Conservation (phyloP, 495 filamentous ascomycete genomes). For the Aspergillus carlsbadensis region DNA sequence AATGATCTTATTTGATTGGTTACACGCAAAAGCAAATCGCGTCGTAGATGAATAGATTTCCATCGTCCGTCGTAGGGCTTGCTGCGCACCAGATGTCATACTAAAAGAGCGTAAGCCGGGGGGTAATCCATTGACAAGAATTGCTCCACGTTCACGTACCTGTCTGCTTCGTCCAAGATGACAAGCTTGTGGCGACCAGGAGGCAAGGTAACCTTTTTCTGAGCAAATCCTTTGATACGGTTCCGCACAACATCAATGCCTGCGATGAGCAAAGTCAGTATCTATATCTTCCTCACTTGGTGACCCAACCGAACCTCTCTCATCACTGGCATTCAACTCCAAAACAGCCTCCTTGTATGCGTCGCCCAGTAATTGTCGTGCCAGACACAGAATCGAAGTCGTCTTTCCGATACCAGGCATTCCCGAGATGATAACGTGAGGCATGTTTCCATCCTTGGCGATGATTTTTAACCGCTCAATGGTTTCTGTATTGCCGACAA, state of each 20-base stretch:
- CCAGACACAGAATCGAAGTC: constrained; percentile 90
- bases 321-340: constrained; percentile 94
- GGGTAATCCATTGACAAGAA: not conserved
- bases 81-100: constrained; percentile 96
- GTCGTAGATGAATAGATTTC: constrained; percentile 98
- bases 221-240: constrained; percentile 96
- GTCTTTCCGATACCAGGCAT: constrained; percentile 99
- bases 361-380: constrained; percentile 86
- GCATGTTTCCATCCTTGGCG: constrained; percentile 98
- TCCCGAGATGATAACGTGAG: constrained; percentile 97
- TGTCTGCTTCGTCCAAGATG: constrained; percentile 96
- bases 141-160: constrained; percentile 31
- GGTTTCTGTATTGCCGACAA: constrained; percentile 97
- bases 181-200: constrained; percentile 90
- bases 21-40: constrained; percentile 97
- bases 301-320: constrained; percentile 60
- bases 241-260: constrained; percentile 98
- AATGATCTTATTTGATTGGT: constrained; percentile 99
- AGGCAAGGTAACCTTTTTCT: constrained; percentile 98
- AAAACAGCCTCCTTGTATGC: constrained; percentile 97
- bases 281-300: not conserved
- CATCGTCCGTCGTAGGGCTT: constrained; percentile 95
- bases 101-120: constrained; percentile 11
- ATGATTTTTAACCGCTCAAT: constrained; percentile 98
- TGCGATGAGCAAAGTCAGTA: constrained; percentile 27